Evolutionary conservation across 1,284 basidiomycete genomes (phyloP).

Genomic region (Cystobasidiaceae sp.): DNA sequence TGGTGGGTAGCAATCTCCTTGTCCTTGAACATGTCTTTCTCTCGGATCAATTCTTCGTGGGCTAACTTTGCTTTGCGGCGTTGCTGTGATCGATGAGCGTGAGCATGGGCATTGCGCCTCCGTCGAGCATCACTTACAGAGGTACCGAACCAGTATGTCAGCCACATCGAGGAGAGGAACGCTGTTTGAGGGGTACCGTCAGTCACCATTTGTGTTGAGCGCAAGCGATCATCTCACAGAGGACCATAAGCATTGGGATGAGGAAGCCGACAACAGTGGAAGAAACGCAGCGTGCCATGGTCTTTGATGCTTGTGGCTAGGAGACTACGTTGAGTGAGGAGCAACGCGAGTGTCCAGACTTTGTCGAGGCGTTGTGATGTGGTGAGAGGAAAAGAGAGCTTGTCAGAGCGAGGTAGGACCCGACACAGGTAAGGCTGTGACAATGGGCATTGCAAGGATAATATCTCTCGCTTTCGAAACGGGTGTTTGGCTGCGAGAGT

Average conservation of each 20-base stretch:
- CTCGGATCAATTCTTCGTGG: slow-evolving; percentile 15
- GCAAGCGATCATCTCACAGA: not conserved
- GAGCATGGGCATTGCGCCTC: not conserved
- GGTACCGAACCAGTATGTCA: slow-evolving; percentile 18
- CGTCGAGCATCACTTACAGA: not conserved
- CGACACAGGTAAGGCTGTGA: no score
- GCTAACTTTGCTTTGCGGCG: slow-evolving; percentile 25
- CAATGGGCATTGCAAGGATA: no score
- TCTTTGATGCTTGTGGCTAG: not conserved
- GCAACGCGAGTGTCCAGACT: no score
- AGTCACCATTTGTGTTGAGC: not conserved
- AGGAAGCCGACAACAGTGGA: slow-evolving; percentile 24
- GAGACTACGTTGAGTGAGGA: no score
- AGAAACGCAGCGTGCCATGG: slow-evolving; percentile 10
- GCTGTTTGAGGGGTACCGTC: not conserved
- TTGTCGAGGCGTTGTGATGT: no score
- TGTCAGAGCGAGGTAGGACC: no score
- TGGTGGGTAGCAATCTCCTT: slow-evolving; percentile 15
- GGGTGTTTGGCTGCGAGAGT: no score
- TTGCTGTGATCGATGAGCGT: not conserved
- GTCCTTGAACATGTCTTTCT: slow-evolving; percentile 29
- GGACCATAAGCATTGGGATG: slow-evolving; percentile 16
- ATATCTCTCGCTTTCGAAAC: no score
- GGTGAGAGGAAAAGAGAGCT: no score
- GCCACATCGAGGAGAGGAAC: not conserved